phyloP scores from a whole-genome alignment of 108 stramenopile genomes.

The Poteriospumella lacustris region DNA sequence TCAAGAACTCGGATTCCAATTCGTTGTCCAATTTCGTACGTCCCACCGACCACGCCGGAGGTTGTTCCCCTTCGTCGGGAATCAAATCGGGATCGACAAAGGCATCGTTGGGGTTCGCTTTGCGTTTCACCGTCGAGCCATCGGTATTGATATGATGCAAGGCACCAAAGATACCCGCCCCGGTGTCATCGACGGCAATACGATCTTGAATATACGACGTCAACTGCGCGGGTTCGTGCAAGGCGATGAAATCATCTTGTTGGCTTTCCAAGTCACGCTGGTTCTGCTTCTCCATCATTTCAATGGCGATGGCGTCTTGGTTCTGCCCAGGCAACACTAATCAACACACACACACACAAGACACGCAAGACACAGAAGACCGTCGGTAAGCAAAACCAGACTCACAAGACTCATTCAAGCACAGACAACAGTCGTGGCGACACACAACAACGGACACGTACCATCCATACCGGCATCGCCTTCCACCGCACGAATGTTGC shows the following conservation, averaged over 20 bases:
- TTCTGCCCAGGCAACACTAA: too few relatives aligned
- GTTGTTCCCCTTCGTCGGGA: slow-evolving; percentile 27
- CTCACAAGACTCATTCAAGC: too few relatives aligned
- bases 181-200: slow-evolving; percentile 36
- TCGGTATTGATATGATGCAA: slow-evolving; percentile 39
- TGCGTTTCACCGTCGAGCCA: not conserved
- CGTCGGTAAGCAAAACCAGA: too few relatives aligned
- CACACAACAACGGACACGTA: too few relatives aligned
- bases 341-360: too few relatives aligned
- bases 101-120: not conserved
- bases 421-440: too few relatives aligned
- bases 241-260: slow-evolving; percentile 4
- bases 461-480: too few relatives aligned
- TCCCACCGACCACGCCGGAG: slow-evolving; percentile 32
- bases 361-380: too few relatives aligned
- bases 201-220: not conserved
- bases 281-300: slow-evolving; percentile 3
- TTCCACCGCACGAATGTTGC: too few relatives aligned
- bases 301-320: not conserved
- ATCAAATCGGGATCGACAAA: not conserved
- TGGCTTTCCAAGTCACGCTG: not conserved
- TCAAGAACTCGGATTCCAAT: slow-evolving; percentile 22
- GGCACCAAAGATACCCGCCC: slow-evolving; percentile 54
- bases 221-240: not conserved
- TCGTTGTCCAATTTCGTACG: not conserved